These are phyloP conservation scores for Neurospora sp. DNA, from an alignment of 2,329 filamentous ascomycete species.

Conservation along the genomic window DNA sequence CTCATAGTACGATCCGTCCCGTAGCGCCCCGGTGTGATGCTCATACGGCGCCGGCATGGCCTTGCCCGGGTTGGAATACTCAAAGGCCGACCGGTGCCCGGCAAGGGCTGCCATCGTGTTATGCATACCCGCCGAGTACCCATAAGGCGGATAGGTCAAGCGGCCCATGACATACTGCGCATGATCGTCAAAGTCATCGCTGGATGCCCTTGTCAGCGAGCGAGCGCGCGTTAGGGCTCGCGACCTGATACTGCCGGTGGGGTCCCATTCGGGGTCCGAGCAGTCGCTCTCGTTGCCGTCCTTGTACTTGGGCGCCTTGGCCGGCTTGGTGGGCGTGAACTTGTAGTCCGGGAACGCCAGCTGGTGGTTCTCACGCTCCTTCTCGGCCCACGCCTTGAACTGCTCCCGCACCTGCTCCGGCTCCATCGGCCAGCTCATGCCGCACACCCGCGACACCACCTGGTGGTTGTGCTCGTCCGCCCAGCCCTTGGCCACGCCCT, in stretches of 20 bases:
- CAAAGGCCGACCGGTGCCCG: constrained; percentile 24
- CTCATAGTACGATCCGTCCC: constrained; percentile 28
- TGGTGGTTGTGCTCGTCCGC: constrained; percentile 88
- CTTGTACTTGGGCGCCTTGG: constrained; percentile 30
- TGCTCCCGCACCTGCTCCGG: constrained; percentile 59
- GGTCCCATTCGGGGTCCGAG: constrained; percentile 37
- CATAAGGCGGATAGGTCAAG: constrained; percentile 10
- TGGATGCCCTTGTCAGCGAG: constrained; percentile 22
- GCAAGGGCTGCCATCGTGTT: not conserved
- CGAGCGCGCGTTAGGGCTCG: constrained; percentile 14
- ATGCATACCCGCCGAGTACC: not conserved
- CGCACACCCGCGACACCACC: constrained; percentile 79
- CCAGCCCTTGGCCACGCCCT: constrained; percentile 74
- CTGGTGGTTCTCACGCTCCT: constrained; percentile 78
- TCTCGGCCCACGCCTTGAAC: constrained; percentile 69
- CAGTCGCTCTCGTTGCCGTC: constrained; percentile 27
- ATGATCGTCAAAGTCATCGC: constrained; percentile 23
- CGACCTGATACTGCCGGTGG: constrained; percentile 24
- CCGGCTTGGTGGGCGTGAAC: constrained; percentile 73
- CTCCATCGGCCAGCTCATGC: constrained; percentile 78
- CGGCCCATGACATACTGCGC: constrained; percentile 16
- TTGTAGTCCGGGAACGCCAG: constrained; percentile 86
- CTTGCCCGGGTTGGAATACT: constrained; percentile 26
- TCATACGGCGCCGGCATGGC: constrained; percentile 30
- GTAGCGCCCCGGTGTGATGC: constrained; percentile 6